Base-by-base conservation (phyloP, 352 stramenopile species). In the Phytophthora pistaciae region DNA sequence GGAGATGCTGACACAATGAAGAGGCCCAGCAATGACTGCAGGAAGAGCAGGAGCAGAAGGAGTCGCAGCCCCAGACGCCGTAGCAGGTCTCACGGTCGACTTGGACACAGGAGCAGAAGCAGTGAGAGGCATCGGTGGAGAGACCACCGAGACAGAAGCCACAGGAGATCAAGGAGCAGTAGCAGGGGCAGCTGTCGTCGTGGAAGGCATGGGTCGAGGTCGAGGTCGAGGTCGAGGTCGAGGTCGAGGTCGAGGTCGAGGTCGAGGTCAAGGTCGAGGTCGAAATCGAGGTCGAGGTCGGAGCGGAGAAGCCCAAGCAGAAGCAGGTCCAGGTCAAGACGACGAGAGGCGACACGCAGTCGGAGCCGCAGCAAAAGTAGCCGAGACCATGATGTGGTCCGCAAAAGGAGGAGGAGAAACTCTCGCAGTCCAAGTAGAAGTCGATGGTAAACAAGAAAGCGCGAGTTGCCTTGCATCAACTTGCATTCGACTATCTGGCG, bases 271-370 rank as follows among this genome's bases (percentile, higher is more conserved):
- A 77, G 59, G 46, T 68, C 60, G 18, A 52, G 40, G 40, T 38
- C 60, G n/a, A 77, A 56, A 40, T 68, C 60, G 18, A 52, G 40
- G 40, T 38, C 60, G n/a, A 77, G 59, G 46, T 68, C 60, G 18
- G 67, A 36, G 21, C 5, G 48, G 36, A 71, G 42, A 48, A 61
- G 55, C 27, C 55, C 33, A 29, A 29, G 25, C 25, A 29, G 25
- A 21, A 84, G 53, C 56, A 70, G 59, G 21, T 64, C 57, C 50
- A 66, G 46, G 21, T 44, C 36, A 33, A 33, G 29, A 33, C 29
- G 29, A 33, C 29, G 29, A 33, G 29, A 33, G 29, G 29, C 29
- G 1, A 33, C 29, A 10, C 29, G 29, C 5, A 33, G 29, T 33
- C 7, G 29, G 8, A 33, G 29, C 29, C 29, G 29, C 29, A 33